Conservation (phyloP, 2,329 filamentous ascomycete species). For the Arthrinium phaeospermum region DNA sequence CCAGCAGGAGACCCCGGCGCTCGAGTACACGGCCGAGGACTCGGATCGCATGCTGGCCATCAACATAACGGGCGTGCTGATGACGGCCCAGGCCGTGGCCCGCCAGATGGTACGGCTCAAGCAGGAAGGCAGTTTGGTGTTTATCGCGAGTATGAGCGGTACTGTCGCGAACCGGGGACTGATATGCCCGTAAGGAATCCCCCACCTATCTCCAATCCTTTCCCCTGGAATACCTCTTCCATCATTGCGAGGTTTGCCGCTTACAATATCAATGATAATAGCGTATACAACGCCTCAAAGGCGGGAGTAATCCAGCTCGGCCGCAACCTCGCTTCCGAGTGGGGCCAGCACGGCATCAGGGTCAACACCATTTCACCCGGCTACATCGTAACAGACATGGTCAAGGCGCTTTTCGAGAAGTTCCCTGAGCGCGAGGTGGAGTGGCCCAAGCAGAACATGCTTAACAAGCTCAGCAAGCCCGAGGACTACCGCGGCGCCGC, state of each 20-base stretch:
- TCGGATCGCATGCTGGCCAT: conserved; percentile 81
- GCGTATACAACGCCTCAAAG: conserved; percentile 78
- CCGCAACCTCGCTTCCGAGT: conserved; percentile 74
- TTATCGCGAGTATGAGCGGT: conserved; percentile 75
- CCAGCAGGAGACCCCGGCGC: conserved; percentile 81
- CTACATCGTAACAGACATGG: conserved; percentile 85
- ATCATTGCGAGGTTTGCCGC: too few relatives aligned
- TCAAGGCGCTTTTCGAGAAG: conserved; percentile 76
- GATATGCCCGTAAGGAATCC: conserved; percentile 63
- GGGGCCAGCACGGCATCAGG: conserved; percentile 74
- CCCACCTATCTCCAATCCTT: conserved; percentile 23
- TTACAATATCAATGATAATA: conserved; percentile 36
- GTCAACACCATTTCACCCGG: conserved; percentile 84
- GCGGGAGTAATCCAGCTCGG: conserved; percentile 75
- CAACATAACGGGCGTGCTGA: conserved; percentile 84
- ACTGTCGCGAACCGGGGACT: conserved; percentile 68
- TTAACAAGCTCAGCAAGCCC: conserved; percentile 70
- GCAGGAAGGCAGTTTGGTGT: conserved; percentile 64
- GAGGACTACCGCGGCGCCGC: conserved; percentile 75
- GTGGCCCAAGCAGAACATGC: conserved; percentile 88
- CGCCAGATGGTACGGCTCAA: conserved; percentile 70
- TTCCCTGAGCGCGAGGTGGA: conserved; percentile 70
- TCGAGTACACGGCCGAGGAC: conserved; percentile 80
- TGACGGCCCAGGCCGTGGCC: conserved; percentile 89
- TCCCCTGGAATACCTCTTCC: not conserved